Conservation (phyloP, 352 stramenopile species). For the Pythium aristosporum region DNA sequence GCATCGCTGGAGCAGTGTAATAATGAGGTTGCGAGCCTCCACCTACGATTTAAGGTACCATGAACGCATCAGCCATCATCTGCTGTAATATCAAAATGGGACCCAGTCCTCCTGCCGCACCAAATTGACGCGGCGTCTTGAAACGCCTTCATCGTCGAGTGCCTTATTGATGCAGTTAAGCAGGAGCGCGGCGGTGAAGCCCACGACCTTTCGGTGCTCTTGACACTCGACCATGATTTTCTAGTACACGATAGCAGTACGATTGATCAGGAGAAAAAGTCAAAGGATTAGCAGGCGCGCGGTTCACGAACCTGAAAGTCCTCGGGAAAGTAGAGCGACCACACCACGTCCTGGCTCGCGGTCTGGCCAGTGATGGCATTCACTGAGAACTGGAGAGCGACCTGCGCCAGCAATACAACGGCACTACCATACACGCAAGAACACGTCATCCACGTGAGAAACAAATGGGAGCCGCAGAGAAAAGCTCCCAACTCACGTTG, state of each 20-base stretch:
- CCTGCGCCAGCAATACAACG: constrained; percentile 55
- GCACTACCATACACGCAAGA: constrained; percentile 20
- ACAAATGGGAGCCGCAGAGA: not conserved
- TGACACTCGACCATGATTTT: constrained; percentile 85
- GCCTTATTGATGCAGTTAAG: constrained; percentile 68
- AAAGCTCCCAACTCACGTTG: constrained; percentile 28
- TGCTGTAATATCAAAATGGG: too few relatives aligned
- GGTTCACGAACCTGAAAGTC: constrained; percentile 51
- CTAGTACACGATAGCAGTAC: constrained; percentile 22
- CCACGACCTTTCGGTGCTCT: constrained; percentile 71
- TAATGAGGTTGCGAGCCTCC: constrained; percentile 63
- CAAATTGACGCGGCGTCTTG: constrained; percentile 43
- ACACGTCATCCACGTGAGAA: not conserved
- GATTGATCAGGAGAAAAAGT: not conserved
- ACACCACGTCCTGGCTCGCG: constrained; percentile 48
- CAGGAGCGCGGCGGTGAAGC: constrained; percentile 58
- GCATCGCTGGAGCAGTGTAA: constrained; percentile 76
- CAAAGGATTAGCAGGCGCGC: not conserved
- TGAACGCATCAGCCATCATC: too few relatives aligned
- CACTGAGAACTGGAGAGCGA: constrained; percentile 74
- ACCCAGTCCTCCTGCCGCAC: constrained; percentile 26
- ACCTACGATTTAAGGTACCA: constrained; percentile 30
- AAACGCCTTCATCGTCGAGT: constrained; percentile 25
- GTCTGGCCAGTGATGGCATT: constrained; percentile 55
- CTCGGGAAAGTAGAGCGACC: constrained; percentile 67